A percentile compares a stretch with the other conserved stretches of the same genome.
Conservation (phyloP, 2,329 filamentous ascomycete species). For the Seiridium cupressi region DNA sequence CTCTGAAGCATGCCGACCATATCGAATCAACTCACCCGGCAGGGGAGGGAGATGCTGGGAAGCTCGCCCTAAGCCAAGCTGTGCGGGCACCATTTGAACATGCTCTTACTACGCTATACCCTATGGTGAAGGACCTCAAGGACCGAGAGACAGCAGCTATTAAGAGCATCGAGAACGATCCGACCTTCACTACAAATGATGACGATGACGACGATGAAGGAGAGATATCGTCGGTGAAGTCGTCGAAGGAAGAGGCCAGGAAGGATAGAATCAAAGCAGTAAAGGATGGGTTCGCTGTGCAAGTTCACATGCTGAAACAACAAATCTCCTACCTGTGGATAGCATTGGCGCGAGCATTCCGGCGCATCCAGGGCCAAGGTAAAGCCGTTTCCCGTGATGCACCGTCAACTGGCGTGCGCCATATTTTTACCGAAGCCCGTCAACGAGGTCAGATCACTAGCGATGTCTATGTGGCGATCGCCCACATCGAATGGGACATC, state of each 20-base stretch:
- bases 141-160: constrained; percentile 59
- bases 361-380: constrained; percentile 86
- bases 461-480: constrained; percentile 92
- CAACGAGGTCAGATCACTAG: constrained; percentile 85
- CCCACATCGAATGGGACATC: constrained; percentile 90
- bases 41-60: constrained; percentile 72
- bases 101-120: constrained; percentile 84
- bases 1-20: constrained; percentile 85
- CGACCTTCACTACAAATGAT: constrained; percentile 30
- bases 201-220: constrained; percentile 50
- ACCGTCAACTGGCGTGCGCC: constrained; percentile 64
- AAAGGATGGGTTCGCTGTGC: constrained; percentile 66
- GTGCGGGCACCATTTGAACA: constrained; percentile 83
- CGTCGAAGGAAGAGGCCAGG: constrained; percentile 51
- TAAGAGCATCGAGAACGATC: constrained; percentile 53
- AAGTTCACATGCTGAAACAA: constrained; percentile 74
- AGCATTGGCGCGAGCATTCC: constrained; percentile 88
- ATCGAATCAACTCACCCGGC: constrained; percentile 76
- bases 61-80: constrained; percentile 72
- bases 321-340: constrained; percentile 95
- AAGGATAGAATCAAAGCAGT: constrained; percentile 64
- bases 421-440: constrained; percentile 86
- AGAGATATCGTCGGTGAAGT: constrained; percentile 37
- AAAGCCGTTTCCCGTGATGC: constrained; percentile 44
- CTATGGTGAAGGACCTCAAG: constrained; percentile 72